Evolutionary conservation across 2,329 filamentous ascomycete species (phyloP).

Genomic region (Xylariaceae sp.): DNA sequence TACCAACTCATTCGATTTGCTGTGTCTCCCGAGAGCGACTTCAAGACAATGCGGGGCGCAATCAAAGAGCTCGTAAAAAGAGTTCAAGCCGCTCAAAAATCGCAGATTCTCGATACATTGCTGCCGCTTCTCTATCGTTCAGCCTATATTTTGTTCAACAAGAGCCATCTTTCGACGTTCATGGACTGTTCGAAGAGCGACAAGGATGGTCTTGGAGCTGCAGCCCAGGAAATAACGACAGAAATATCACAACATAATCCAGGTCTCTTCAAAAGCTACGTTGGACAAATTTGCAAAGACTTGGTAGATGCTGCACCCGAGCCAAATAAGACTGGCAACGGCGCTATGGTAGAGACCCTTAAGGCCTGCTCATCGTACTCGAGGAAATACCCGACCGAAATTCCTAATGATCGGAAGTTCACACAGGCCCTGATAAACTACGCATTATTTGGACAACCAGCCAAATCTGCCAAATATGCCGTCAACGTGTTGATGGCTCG

Average conservation of each 20-base stretch:
- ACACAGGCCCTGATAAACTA: conserved; percentile 75
- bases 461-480: conserved; percentile 85
- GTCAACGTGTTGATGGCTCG: conserved; percentile 82
- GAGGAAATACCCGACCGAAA: conserved; percentile 74
- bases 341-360: conserved; percentile 76
- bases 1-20: conserved; percentile 87
- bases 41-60: conserved; percentile 82
- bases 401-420: conserved; percentile 77
- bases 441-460: conserved; percentile 73
- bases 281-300: conserved; percentile 83
- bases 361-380: conserved; percentile 93
- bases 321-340: conserved; percentile 60
- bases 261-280: conserved; percentile 85
- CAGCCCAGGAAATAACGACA: conserved; percentile 83
- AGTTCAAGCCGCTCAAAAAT: conserved; percentile 60
- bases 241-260: conserved; percentile 88
- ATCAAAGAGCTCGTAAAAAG: conserved; percentile 86
- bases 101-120: conserved; percentile 70
- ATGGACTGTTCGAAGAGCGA: conserved; percentile 83
- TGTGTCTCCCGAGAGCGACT: conserved; percentile 80
- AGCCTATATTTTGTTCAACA: conserved; percentile 83
- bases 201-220: conserved; percentile 67
- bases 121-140: conserved; percentile 77
- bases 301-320: conserved; percentile 76
- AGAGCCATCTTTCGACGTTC: conserved; percentile 85